Evolutionary conservation across 139 green algal species (phyloP).

Genomic region (Chlamydomonas sphaeroides): DNA sequence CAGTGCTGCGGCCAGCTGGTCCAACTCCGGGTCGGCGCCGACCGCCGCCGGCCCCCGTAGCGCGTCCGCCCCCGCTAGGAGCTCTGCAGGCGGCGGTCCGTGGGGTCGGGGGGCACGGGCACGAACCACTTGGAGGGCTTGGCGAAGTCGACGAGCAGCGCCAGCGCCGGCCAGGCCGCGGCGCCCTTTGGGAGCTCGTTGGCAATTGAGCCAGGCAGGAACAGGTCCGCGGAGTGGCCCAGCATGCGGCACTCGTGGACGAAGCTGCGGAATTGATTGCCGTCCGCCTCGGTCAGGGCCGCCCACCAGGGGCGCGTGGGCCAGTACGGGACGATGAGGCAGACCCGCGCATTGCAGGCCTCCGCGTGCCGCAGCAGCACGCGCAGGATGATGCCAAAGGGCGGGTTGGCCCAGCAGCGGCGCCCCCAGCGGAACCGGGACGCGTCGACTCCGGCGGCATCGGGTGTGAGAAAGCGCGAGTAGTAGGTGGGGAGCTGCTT

Average conservation of each 20-base stretch:
- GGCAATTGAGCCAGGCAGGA: too few relatives aligned
- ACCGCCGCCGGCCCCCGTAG: not conserved
- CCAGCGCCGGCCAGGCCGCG: not conserved
- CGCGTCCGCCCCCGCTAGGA: not conserved
- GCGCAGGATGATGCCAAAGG: not conserved
- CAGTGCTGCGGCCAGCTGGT: not conserved
- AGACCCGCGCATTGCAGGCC: not conserved
- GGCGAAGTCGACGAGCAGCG: not conserved
- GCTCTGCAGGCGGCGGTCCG: not conserved
- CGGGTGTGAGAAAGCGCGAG: too few relatives aligned
- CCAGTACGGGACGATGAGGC: not conserved
- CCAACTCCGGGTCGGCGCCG: not conserved
- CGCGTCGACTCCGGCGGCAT: constrained; percentile 1
- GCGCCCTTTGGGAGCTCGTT: not conserved
- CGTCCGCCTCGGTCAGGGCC: not conserved
- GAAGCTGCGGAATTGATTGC: not conserved
- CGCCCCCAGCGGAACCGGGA: not conserved
- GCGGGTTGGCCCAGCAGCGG: not conserved
- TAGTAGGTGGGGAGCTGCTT: too few relatives aligned
- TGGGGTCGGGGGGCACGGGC: not conserved
- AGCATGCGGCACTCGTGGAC: not conserved
- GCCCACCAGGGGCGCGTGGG: not conserved
- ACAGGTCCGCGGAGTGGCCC: not conserved
- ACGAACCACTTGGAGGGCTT: not conserved
- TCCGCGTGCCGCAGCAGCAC: constrained; percentile 6